Conservation (phyloP, 208 protist species). For the Leishmania lainsoni region DNA sequence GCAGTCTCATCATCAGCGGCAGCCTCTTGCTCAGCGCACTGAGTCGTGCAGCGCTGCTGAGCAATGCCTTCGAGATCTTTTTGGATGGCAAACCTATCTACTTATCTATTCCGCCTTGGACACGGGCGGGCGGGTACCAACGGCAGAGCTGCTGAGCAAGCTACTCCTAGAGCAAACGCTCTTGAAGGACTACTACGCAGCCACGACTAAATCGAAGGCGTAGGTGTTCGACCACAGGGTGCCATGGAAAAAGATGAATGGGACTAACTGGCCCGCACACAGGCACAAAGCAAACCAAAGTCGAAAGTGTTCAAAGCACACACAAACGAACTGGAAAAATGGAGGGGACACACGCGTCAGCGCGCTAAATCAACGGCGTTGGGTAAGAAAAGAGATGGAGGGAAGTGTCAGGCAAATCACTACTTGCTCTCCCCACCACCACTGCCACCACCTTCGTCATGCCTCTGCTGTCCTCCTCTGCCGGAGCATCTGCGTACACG, state of each 20-base stretch:
- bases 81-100: slow-evolving; percentile 54
- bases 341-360: neutral
- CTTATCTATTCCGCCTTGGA: slow-evolving; percentile 58
- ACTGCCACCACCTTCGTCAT: neutral
- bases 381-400: neutral
- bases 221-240: neutral
- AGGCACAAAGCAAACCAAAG: neutral
- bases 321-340: too few species aligned
- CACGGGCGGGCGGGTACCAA: slow-evolving; percentile 34
- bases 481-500: neutral
- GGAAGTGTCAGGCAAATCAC: neutral
- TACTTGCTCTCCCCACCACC: neutral
- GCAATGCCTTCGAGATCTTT: slow-evolving; percentile 74
- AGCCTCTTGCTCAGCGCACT: slow-evolving; percentile 59
- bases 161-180: slow-evolving; percentile 45
- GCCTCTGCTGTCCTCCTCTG: neutral
- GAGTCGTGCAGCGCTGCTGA: slow-evolving; percentile 35
- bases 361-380: neutral
- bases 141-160: slow-evolving; percentile 34
- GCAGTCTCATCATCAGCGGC: slow-evolving; percentile 38
- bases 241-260: neutral
- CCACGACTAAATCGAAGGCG: neutral
- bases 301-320: neutral
- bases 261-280: neutral
- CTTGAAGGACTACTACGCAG: slow-evolving; percentile 33